A percentile compares a stretch with the other conserved stretches of the same genome.
These are phyloP conservation scores for Amyloporia xantha DNA, from an alignment of 768 basidiomycete genomes.

Conservation along the genomic window DNA sequence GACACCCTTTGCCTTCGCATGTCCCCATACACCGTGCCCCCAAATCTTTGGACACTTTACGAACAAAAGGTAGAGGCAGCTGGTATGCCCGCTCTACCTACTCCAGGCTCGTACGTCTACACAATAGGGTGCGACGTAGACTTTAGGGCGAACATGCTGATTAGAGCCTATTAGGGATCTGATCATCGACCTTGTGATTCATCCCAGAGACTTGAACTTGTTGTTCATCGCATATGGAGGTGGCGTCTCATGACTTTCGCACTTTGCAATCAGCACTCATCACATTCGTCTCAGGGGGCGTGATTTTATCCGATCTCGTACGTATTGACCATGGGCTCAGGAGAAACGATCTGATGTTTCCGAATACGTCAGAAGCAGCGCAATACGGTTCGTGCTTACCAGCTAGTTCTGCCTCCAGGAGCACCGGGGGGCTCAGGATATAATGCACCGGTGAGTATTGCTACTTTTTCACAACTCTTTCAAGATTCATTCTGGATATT, in stretches of 20 bases:
- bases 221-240: conserved; percentile 74
- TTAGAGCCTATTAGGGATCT: conserved; percentile 20
- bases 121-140: too few relatives aligned
- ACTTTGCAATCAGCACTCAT: not conserved
- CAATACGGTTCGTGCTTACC: conserved; percentile 53
- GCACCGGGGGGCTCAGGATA: conserved; percentile 76
- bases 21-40: conserved; percentile 58
- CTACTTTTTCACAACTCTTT: not conserved
- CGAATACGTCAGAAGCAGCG: conserved; percentile 39
- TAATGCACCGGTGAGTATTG: conserved; percentile 39
- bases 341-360: not conserved
- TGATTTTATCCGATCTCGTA: conserved; percentile 56
- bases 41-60: conserved; percentile 68
- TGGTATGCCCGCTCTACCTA: conserved; percentile 32
- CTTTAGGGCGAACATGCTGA: too few relatives aligned
- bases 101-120: conserved; percentile 30
- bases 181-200: conserved; percentile 55
- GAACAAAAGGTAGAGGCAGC: conserved; percentile 46
- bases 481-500: not conserved
- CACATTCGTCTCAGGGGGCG: conserved; percentile 40
- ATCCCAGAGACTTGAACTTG: conserved; percentile 68
- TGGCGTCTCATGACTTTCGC: conserved; percentile 26
- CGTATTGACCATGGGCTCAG: conserved; percentile 11
- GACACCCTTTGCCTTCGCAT: conserved; percentile 65
- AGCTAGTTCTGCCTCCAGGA: conserved; percentile 67